These are phyloP conservation scores for Monoraphidium neglectum DNA, from an alignment of 139 green algal genomes.

Conservation along the genomic window DNA sequence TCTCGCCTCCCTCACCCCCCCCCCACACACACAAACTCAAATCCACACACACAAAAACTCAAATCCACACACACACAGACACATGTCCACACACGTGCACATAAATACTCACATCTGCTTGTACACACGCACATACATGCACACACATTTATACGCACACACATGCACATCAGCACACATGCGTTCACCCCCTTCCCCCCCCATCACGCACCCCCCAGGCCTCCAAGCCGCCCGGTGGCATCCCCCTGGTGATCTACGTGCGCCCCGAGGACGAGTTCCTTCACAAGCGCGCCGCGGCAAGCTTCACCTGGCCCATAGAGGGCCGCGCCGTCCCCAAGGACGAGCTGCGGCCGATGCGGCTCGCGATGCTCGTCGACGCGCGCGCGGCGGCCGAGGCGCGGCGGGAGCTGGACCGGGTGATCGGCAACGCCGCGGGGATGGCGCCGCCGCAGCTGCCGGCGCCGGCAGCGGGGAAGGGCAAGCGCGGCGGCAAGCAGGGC, in stretches of 20 bases:
- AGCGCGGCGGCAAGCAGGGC: too few species aligned
- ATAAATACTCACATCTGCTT: too few species aligned
- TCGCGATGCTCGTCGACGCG: conserved; percentile 55
- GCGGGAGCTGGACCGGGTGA: conserved; percentile 43
- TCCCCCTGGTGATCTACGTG: conserved; percentile 67
- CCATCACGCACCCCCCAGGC: background rate
- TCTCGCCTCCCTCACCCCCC: too few species aligned
- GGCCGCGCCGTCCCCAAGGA: conserved; percentile 50
- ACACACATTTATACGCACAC: too few species aligned
- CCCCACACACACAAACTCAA: too few species aligned
- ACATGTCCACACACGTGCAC: too few species aligned
- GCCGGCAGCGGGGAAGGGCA: too few species aligned
- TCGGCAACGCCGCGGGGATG: conserved; percentile 38
- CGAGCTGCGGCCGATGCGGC: conserved; percentile 57
- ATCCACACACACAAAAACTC: too few species aligned
- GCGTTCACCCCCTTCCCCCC: too few species aligned
- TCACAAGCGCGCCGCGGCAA: conserved; percentile 62
- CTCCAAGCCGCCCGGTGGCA: background rate
- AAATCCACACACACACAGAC: too few species aligned
- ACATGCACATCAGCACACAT: too few species aligned
- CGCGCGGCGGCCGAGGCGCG: conserved; percentile 33
- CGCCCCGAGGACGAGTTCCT: conserved; percentile 90
- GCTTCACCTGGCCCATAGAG: conserved; percentile 71
- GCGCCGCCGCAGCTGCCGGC: background rate
- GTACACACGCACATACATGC: too few species aligned